Conservation (phyloP, 2,329 filamentous ascomycete genomes). For the Chalaropsis thielavioides region DNA sequence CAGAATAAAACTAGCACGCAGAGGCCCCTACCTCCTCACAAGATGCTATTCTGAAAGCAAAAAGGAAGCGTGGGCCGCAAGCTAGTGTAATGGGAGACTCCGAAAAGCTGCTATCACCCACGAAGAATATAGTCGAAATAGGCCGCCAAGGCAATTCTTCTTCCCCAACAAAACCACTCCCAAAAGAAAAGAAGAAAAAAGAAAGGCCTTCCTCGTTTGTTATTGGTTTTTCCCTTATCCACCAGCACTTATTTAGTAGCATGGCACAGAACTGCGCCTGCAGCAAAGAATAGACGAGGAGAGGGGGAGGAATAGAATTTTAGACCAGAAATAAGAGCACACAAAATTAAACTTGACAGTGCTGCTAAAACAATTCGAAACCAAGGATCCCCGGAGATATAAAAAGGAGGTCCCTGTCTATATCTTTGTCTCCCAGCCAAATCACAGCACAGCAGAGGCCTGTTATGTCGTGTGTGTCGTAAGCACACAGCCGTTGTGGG, state of each 20-base stretch:
- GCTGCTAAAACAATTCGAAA: neutral
- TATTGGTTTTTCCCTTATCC: constrained; percentile 19
- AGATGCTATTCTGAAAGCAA: neutral
- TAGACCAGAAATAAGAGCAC: neutral
- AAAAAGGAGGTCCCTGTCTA: neutral
- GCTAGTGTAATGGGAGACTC: neutral
- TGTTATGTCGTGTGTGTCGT: neutral
- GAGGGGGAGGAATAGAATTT: neutral
- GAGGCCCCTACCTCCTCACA: too few relatives aligned
- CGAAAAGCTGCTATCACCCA: neutral
- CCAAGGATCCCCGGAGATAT: neutral
- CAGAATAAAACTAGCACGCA: too few relatives aligned
- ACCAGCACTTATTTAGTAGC: neutral
- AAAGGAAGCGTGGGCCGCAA: neutral
- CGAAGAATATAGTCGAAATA: constrained; percentile 3
- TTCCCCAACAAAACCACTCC: constrained; percentile 3
- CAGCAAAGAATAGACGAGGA: neutral
- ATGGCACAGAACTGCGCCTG: neutral
- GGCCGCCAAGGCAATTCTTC: neutral
- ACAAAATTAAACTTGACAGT: neutral
- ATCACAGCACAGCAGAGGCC: neutral
- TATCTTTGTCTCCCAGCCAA: neutral
- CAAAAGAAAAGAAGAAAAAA: neutral
- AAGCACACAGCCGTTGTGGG: neutral
- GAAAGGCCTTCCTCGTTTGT: too few relatives aligned